Evolutionary conservation across 2,329 filamentous ascomycete genomes (phyloP).

Genomic region (Pleoardoris graminearum): DNA sequence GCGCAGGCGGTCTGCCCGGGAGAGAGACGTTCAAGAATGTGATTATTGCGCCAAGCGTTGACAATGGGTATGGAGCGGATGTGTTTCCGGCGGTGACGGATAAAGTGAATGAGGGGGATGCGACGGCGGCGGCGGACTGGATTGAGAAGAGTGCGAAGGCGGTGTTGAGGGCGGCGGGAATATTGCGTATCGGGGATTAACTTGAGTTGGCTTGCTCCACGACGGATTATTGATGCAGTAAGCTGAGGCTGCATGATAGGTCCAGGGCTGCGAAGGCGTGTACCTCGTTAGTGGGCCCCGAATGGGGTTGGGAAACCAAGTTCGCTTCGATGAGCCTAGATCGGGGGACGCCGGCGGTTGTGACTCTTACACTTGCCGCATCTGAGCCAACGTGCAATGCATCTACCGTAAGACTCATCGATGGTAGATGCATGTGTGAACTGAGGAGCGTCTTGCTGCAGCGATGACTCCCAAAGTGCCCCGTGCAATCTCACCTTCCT

Average conservation of each 20-base stretch:
- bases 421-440: neutral
- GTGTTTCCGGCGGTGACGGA: constrained; percentile 26
- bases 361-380: constrained; percentile 1
- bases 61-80: constrained; percentile 28
- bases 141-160: constrained; percentile 23
- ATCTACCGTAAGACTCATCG: neutral
- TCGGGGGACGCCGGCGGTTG: neutral
- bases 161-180: constrained; percentile 21
- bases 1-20: constrained; percentile 20
- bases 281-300: too few relatives aligned
- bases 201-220: too few relatives aligned
- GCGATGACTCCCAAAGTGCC: neutral
- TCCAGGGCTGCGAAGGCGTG: too few relatives aligned
- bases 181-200: constrained; percentile 12
- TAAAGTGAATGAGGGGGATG: constrained; percentile 18
- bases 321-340: too few relatives aligned
- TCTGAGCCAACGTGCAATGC: neutral
- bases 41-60: constrained; percentile 25
- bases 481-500: neutral
- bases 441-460: neutral
- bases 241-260: too few relatives aligned
- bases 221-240: too few relatives aligned
- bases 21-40: constrained; percentile 26
- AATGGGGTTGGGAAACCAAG: too few relatives aligned
- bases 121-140: constrained; percentile 18